These are phyloP conservation scores for Pythium utonaiense DNA, from an alignment of 352 stramenopile species.

Conservation along the genomic window DNA sequence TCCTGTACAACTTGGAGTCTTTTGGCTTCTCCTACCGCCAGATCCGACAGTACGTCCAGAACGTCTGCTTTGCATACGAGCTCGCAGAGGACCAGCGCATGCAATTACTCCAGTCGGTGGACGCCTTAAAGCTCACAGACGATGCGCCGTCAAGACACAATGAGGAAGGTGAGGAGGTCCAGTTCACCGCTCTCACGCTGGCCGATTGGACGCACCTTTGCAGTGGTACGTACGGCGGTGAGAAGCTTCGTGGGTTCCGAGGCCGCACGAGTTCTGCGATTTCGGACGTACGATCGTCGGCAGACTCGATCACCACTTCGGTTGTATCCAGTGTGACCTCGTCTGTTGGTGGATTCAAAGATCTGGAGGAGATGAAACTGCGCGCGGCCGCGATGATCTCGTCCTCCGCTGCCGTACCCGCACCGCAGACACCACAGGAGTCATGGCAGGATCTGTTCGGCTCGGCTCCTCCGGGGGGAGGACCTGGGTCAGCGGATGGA, in stretches of 20 bases:
- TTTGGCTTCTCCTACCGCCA: slow-evolving; percentile 65
- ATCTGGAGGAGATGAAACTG: slow-evolving; percentile 70
- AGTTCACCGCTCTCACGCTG: slow-evolving; percentile 60
- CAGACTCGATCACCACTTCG: slow-evolving; percentile 35
- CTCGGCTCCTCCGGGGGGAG: slow-evolving; percentile 8
- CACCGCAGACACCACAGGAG: slow-evolving; percentile 33
- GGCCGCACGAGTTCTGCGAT: slow-evolving; percentile 23
- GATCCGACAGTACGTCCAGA: slow-evolving; percentile 68
- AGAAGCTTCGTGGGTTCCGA: slow-evolving; percentile 33
- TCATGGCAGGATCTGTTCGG: slow-evolving; percentile 76
- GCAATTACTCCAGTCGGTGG: slow-evolving; percentile 50
- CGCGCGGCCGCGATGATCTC: slow-evolving; percentile 45
- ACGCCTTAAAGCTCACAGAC: slow-evolving; percentile 32
- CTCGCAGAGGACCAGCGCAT: slow-evolving; percentile 78
- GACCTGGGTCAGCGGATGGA: slow-evolving; percentile 17
- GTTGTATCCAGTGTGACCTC: slow-evolving; percentile 30
- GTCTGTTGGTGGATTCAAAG: slow-evolving; percentile 3
- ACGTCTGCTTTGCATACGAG: slow-evolving; percentile 80
- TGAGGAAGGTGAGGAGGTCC: slow-evolving; percentile 32
- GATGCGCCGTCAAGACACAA: slow-evolving; percentile 9
- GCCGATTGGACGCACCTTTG: slow-evolving; percentile 57
- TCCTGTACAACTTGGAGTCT: slow-evolving; percentile 71
- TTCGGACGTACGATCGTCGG: slow-evolving; percentile 16
- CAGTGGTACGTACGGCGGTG: slow-evolving; percentile 15
- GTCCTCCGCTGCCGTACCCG: slow-evolving; percentile 12